These are phyloP conservation scores for Verticillium dahliae DNA, from an alignment of 2,329 filamentous ascomycete species.

Conservation along the genomic window DNA sequence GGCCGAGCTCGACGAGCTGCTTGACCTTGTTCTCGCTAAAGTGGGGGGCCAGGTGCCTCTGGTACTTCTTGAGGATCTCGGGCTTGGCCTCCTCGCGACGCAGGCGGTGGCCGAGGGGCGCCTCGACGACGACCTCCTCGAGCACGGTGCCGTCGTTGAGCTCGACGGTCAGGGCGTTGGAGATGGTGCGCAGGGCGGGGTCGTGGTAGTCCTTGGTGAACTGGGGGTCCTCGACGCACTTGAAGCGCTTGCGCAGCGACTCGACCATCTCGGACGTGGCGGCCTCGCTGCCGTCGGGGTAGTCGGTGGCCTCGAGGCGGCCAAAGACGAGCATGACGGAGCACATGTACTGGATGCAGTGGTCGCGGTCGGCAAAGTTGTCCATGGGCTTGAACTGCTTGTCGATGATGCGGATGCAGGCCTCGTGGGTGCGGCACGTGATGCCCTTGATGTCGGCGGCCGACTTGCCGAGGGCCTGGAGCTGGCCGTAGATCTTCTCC, in stretches of 20 bases:
- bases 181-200: conserved; percentile 87
- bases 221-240: conserved; percentile 90
- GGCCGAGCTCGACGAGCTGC: conserved; percentile 73
- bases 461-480: conserved; percentile 80
- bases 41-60: conserved; percentile 83
- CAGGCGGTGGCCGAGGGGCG: conserved; percentile 85
- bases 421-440: conserved; percentile 94
- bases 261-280: conserved; percentile 86
- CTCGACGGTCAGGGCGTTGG: conserved; percentile 91
- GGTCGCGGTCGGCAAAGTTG: conserved; percentile 98
- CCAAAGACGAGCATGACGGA: conserved; percentile 93
- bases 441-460: conserved; percentile 90
- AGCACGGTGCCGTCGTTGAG: conserved; percentile 90
- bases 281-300: conserved; percentile 86
- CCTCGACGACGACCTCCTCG: conserved; percentile 87
- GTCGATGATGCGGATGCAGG: conserved; percentile 98
- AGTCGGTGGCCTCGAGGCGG: conserved; percentile 88
- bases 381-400: conserved; percentile 99
- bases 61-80: conserved; percentile 91
- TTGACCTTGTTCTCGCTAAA: conserved; percentile 71
- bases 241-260: conserved; percentile 86
- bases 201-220: conserved; percentile 96
- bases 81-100: conserved; percentile 96
- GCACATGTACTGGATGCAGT: conserved; percentile 99
- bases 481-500: conserved; percentile 76